Evolutionary conservation across 176 grass and related monocot species (phyloP), one percentile per base, ranked within the genome.

Genomic region (Hsuehochloa calcarea): DNA sequence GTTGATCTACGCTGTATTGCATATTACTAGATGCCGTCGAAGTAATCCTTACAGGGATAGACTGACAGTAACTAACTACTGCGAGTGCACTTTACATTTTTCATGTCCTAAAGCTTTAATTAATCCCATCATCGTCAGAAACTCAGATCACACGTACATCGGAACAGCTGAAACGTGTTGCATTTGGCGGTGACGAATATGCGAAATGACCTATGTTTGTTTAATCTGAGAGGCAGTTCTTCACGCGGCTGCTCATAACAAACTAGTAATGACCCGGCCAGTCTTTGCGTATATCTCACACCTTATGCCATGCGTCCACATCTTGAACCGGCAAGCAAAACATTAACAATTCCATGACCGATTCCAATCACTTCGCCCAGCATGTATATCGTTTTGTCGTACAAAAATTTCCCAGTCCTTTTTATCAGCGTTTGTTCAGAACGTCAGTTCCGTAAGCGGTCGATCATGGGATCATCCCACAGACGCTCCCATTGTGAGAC

Each of bases 241-340:
- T 76, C 10, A 49, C 5, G 49, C 59, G 5, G 38, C 25, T 58
- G 70, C 60, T 75, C 25, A 59, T 51, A 52, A 34, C 31, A 34
- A 64, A 72, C 68, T 34, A 61, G 3, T 81, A 29, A 20, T 23
- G 41, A 82, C 83, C 44, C 1, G 20, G 88, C 37, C 72, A 68
- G 26, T 64, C 80, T 35, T 46, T 19, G 44, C 39, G 10, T 51
- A 22, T 22, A 3, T 27, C 27, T 39, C 50, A 2, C 12, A 15
- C n/a, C 20, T 46, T 27, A 7, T 49, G 22, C 29, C 86, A 68
- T 39, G 70, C 75, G 29, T 81, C 71, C 71, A 86, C 26, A 70
- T 82, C 58, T 29, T 64, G 55, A 84, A 60, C 34, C 27, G 19
- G 13, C 77, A 80, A n/a, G 23, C 29, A 50, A 76, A 71, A 74